Base-by-base conservation (phyloP, 345 rosid genomes). In the Gossypium ekmanianum region DNA sequence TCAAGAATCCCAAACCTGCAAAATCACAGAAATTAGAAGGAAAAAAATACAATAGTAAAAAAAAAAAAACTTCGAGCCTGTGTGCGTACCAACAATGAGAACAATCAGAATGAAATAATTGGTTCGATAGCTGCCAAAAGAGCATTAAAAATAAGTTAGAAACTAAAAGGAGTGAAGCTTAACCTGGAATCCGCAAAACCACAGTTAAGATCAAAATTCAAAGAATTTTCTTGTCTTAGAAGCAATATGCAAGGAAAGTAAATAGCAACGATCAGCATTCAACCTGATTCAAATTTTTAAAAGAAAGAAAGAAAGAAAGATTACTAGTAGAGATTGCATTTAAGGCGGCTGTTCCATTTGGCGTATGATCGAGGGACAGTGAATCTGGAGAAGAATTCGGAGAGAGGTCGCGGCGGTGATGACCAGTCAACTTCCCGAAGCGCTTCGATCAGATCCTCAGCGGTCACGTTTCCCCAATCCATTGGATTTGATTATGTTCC, bases 341-440 rank as follows among this genome's bases (percentile, higher is more conserved):
- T 95, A 87, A 95, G 91, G 66, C 99, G 97, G 84, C 98, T 91
- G 85, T 87, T 89, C 98, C 94, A 93, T 85, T 86, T 91, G 67
- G 92, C 87, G 74, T 75, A 75, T 9, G 99, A 89, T 85, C 89
- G 82, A 39, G 98, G 99, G 63, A 88, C 81, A 61, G 98, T 93
- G 89, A 95, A 95, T 76, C 94, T 81, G 56, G 97, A 91, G 81
- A 93, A 93, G 85, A 95, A 95, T 79, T 95, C 99, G 1, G 98
- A 79, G 11, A 83, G 77, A 43, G 99, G 97, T n/a, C 98, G 96
- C 44, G 99, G 99, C 51, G 99, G 98, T 39, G 94, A 87, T 54
- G 97, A 95, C 99, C 98, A 95, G 68, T 95, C 99, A 55, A 95
- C 99, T 72, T 95, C 99, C n/a, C 99, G 94, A 50, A 95, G 97